Percentiles rank a stretch among this genome's conserved stretches.
Conservation (phyloP, 106 monocot genomes). For the Allium cepa region DNA sequence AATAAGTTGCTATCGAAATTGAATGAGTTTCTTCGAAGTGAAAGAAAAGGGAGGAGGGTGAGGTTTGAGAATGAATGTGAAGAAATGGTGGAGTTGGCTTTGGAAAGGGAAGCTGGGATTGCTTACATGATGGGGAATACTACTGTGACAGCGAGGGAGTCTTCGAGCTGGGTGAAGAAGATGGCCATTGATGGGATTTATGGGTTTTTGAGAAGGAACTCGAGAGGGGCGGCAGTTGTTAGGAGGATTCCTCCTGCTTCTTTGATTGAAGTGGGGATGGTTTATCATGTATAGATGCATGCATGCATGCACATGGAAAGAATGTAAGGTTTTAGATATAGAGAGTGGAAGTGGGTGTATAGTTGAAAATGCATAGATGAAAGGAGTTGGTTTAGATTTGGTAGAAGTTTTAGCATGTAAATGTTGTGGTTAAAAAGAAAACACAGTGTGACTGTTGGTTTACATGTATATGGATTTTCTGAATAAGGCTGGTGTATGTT, state of each 20-base stretch:
- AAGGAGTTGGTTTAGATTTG: too few species aligned
- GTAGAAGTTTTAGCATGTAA: too few species aligned
- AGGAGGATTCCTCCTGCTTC: constrained; percentile 47
- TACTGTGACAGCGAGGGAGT: constrained; percentile 30
- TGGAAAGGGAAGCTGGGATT: constrained; percentile 58
- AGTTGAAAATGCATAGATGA: too few species aligned
- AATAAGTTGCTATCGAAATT: constrained; percentile 51
- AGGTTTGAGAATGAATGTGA: constrained; percentile 21
- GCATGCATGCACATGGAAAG: too few species aligned
- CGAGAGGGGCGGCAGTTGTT: constrained; percentile 28
- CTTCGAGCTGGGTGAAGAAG: constrained; percentile 47
- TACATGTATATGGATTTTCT: too few species aligned
- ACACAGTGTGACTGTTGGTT: too few species aligned
- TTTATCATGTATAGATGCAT: constrained; percentile 44
- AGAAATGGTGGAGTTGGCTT: constrained; percentile 44
- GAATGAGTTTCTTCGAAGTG: constrained; percentile 47
- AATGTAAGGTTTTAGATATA: too few species aligned
- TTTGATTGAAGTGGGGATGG: constrained; percentile 69
- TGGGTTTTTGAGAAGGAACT: constrained; percentile 60
- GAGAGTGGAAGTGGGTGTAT: too few species aligned
- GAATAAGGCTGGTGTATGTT: too few species aligned
- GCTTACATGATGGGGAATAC: constrained; percentile 80
- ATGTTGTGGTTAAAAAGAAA: too few species aligned
- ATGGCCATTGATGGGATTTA: constrained; percentile 41
- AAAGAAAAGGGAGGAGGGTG: constrained; percentile 19